These are phyloP conservation scores for Phytophthora colocasiae DNA, from an alignment of 352 stramenopile species.

Conservation along the genomic window DNA sequence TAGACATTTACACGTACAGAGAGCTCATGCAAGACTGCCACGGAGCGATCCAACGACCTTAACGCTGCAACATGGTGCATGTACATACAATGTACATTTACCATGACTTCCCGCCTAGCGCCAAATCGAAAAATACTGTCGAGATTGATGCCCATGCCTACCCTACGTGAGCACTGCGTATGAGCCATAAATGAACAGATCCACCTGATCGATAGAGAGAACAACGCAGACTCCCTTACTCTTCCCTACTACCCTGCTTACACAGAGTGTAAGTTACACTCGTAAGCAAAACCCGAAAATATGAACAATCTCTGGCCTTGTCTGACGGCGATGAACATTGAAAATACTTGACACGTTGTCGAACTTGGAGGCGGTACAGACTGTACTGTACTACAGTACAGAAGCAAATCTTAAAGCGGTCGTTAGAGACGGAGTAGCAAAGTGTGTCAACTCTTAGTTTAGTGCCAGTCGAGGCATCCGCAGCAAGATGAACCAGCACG, in stretches of 20 bases:
- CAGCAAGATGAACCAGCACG: neutral
- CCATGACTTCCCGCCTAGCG: slow-evolving; percentile 15
- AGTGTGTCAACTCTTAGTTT: slow-evolving; percentile 3
- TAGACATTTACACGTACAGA: slow-evolving; percentile 20
- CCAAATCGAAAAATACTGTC: slow-evolving; percentile 35
- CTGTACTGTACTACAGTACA: no score
- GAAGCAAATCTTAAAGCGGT: slow-evolving; percentile 5
- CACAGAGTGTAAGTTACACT: no score
- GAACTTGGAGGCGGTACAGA: neutral
- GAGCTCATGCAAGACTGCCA: no score
- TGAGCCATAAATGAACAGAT: slow-evolving; percentile 27
- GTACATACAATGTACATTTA: no score
- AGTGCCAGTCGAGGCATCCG: neutral
- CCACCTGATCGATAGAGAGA: slow-evolving; percentile 17
- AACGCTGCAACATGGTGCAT: no score
- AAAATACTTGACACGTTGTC: neutral
- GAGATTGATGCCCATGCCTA: neutral
- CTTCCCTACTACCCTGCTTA: slow-evolving; percentile 12
- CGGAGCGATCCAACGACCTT: no score
- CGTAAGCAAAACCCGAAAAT: neutral
- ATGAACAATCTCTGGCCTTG: slow-evolving; percentile 23
- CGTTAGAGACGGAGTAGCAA: neutral
- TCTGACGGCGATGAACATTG: slow-evolving; percentile 12
- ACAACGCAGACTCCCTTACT: slow-evolving; percentile 2
- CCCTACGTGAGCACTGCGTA: neutral